Evolutionary conservation across 768 basidiomycete species (phyloP), one percentile per base, ranked within the genome.

Genomic region (Serendipita sp.): DNA sequence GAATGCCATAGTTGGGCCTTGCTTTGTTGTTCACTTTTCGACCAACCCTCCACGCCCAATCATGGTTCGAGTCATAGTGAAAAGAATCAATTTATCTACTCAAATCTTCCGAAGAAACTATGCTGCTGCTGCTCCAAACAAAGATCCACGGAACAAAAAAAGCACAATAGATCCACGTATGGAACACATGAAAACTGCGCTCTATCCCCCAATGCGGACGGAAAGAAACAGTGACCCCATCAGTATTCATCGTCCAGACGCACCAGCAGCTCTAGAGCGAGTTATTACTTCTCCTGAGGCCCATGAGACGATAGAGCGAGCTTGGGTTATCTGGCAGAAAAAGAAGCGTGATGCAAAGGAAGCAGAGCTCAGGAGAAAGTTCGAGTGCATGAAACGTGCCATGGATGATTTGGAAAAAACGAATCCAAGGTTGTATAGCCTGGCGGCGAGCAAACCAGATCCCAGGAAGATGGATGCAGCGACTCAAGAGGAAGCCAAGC

Each of bases 201-300:
- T 95, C 66, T 95, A 92, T 74, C 91, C 91, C 1, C 76, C 80
- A 47, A 89, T 87, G 71, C 73, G 88, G 63, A 84, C 84, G 66
- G 86, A 82, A 71, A 80, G 80, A 64, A 74, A 88, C 30, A 80
- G 86, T 18, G 69, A 71, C 0, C 91, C 91, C 2, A 86, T 83
- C 2, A 91, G 91, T 10, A 81, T 85, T 65, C 91, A 91, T 86
- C 83, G 90, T 65, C 84, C 85, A 46, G 85, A 91, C 73, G 86
- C 91, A 34, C 82, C 80, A 41, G 81, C 78, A 58, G 85, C 89
- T 7, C 76, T 97, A 15, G 85, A 88, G 68, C 81, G 80, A 64
- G 89, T 89, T n/a, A 86, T 96, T 63, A 90, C 91, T 11, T 90
- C 89, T 2, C 81, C 79, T 3, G 91, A 95, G 73, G 91, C 89